Evolutionary conservation across 176 grass and related monocot genomes (phyloP).

Genomic region (Saccharum officinarum): DNA sequence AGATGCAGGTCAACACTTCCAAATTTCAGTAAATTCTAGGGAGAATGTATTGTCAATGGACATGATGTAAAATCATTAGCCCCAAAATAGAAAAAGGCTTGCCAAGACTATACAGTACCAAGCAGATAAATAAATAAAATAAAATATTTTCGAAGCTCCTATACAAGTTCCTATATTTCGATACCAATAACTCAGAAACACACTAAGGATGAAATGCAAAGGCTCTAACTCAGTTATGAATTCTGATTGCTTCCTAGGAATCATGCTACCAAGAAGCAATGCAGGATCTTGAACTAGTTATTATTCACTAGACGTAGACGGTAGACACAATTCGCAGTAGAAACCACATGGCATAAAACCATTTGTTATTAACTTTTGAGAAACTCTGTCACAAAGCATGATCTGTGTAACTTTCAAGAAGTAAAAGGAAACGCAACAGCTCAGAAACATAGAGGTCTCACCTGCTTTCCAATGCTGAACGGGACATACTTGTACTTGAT

Average conservation of each 20-base stretch:
- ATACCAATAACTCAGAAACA: neutral
- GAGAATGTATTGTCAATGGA: neutral
- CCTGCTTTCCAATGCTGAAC: conserved; percentile 83
- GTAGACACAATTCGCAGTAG: neutral
- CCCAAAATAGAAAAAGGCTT: neutral
- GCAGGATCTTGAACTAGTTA: neutral
- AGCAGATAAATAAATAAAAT: neutral
- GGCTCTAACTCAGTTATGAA: neutral
- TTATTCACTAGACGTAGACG: neutral
- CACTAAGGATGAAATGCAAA: neutral
- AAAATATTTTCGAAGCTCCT: neutral
- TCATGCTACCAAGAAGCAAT: neutral
- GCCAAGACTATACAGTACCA: neutral
- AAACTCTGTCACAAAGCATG: neutral
- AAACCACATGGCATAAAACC: neutral
- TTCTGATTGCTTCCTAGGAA: neutral
- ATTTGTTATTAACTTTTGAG: neutral
- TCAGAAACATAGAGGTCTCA: conserved; percentile 23
- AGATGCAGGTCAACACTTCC: neutral
- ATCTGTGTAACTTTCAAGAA: neutral
- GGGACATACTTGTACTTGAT: conserved; percentile 86
- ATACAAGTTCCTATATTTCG: neutral
- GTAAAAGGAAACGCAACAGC: neutral
- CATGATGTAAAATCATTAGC: neutral
- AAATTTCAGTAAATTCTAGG: neutral